Evolutionary conservation across 495 filamentous ascomycete genomes (phyloP).

Genomic region (Annulohypoxylon bovei): DNA sequence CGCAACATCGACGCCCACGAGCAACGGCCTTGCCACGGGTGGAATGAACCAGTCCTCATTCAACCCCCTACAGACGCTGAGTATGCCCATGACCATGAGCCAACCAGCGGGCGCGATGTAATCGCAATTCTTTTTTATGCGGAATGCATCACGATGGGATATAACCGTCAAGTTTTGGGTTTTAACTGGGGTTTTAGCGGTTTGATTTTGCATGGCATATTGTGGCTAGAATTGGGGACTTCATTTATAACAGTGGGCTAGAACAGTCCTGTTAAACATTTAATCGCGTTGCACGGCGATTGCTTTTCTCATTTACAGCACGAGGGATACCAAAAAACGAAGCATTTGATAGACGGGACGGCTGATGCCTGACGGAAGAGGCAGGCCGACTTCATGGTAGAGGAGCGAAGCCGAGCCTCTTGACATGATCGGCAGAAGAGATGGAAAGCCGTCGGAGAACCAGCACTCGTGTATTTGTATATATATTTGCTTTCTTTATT

Average conservation of each 20-base stretch:
- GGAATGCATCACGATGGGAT: slow-evolving; percentile 26
- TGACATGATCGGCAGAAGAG: slow-evolving; percentile 12
- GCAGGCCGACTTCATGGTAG: neutral
- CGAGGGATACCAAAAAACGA: slow-evolving; percentile 43
- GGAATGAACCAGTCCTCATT: slow-evolving; percentile 51
- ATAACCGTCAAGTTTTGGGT: slow-evolving; percentile 13
- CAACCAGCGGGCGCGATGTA: slow-evolving; percentile 44
- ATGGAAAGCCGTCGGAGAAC: slow-evolving; percentile 12
- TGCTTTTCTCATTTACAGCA: slow-evolving; percentile 29
- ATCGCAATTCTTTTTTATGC: slow-evolving; percentile 2
- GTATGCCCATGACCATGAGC: slow-evolving; percentile 68
- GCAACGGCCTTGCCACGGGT: slow-evolving; percentile 42
- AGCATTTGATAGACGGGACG: slow-evolving; percentile 42
- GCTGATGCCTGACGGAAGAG: slow-evolving; percentile 18
- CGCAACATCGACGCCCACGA: slow-evolving; percentile 45
- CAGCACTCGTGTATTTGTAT: slow-evolving; percentile 43
- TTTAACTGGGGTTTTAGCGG: slow-evolving; percentile 27
- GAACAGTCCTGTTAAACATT: slow-evolving; percentile 15
- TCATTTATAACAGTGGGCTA: slow-evolving; percentile 31
- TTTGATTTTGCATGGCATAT: slow-evolving; percentile 36
- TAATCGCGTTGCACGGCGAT: slow-evolving; percentile 15
- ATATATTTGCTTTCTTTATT: slow-evolving; percentile 43
- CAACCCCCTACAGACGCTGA: slow-evolving; percentile 63
- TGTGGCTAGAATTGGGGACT: slow-evolving; percentile 31
- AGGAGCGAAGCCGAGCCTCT: slow-evolving; percentile 6